Base-by-base conservation (phyloP, 306 rosid species). In the Comarum palustre region DNA sequence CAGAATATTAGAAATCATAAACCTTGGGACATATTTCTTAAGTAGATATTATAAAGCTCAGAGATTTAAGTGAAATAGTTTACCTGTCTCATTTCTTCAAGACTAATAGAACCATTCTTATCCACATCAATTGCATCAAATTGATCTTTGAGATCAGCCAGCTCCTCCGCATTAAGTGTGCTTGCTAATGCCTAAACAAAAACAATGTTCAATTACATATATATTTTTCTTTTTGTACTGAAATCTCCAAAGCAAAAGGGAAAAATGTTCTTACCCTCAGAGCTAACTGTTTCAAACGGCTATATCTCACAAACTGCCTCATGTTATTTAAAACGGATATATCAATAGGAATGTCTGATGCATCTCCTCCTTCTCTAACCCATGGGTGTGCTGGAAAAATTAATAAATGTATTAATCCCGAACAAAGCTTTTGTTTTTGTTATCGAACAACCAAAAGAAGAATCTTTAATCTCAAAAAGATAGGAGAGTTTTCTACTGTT, bases 51-150 rank as follows among this genome's bases (percentile, higher is more conserved):
- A 39, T 16, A 25, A 65, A 51, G 39, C 32, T 55, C 45, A 72
- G 3, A 1, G 45, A 13, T 41, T 2, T 8, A 76, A 65, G 27
- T 27, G 24, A 51, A 50, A 72, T 62, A 70, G 20, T 71, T 68
- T 70, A 90, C 97, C 83, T 88, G 97, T 91, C 99, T 90, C 99
- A 95, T 95, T 84, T 95, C 99, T 78, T 95, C 99, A 32, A 95
- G 93, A 77, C 99, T 95, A 82, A 95, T 95, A 45, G 93, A 69
- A 57, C 99, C 99, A 69, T 86, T 95, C 87, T 91, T 95, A 82
- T 95, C 99, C 76, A 95, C 96, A 45, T 95, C 99, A 75, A 95
- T 95, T 68, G 99, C 99, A 76, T 90, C 92, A 77, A 95, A 95
- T 81, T 95, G 99, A 83, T 95, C 99, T 48, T 82, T 92, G 64